Base-by-base conservation (phyloP, 2,329 filamentous ascomycete genomes). In the Hymenoscyphus repandus region DNA sequence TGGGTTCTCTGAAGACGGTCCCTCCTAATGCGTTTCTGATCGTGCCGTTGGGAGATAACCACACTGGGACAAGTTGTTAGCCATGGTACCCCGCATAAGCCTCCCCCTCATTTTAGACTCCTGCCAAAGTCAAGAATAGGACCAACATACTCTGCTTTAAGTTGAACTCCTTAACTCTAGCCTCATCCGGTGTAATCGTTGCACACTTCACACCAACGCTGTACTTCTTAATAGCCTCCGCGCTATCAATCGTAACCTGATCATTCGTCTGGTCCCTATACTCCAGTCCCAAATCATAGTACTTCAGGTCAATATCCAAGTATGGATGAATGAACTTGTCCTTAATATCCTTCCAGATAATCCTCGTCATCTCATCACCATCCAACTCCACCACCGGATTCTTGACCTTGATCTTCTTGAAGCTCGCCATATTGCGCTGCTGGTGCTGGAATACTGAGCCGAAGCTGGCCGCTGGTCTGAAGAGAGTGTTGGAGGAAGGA, bases 291-390 rank as follows among this genome's bases (percentile, higher is more conserved):
- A 96, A 74, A 69, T 96, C 90, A 73, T 95, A 96, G 82, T 96
- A 96, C 79, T 99, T 97, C 68, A 99, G 84, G 73, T 97, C 92
- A 70, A 99, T 83, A 71, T 96, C 91, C 62, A 99, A 86, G 76
- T 93, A 96, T 50, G 91, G 91, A 74, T 86, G 79, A 74, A 96
- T 96, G 77, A 96, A 92, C 80, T 95, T 96, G 76, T 97, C 88
- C 82, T 96, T 96, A 82, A 99, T 99, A 72, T 88, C 85, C 77
- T 96, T 79, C 93, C 93, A 99, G 78, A 99, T 99, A 71, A 99
- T 91, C 66, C 93, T 82, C 64, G 93, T 99, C 93, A 97, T 97
- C 85, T 90, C 83, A 65, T 86, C 83, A 67, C 92, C 92, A 70
- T 97, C 92, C 66, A 97, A 82, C 78, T 97, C 93, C 71, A 99